Evolutionary conservation across 352 stramenopile species (phyloP).

Genomic region (Chrysophaeum taylorii): DNA sequence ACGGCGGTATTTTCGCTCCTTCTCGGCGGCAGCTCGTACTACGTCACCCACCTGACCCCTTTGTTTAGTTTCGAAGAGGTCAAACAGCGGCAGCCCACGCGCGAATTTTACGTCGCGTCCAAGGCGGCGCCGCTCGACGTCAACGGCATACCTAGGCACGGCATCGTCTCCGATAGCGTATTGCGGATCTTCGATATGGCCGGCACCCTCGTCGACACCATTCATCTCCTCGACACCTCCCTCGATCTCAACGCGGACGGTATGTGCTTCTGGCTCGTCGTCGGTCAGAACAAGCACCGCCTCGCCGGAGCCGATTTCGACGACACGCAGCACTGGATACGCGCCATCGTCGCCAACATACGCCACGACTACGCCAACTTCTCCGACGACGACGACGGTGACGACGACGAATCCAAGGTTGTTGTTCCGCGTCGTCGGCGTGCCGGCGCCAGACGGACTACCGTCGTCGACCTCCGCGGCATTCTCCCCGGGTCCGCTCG

Average conservation of each 20-base stretch:
- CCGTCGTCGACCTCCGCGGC: too few species aligned
- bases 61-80: background rate
- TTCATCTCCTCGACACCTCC: background rate
- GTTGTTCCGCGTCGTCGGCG: too few species aligned
- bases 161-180: background rate
- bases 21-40: background rate
- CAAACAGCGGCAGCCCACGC: background rate
- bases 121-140: background rate
- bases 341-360: background rate
- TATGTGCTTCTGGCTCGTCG: background rate
- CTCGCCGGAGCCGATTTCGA: background rate
- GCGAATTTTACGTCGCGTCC: background rate
- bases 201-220: background rate
- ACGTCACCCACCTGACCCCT: background rate
- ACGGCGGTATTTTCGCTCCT: background rate
- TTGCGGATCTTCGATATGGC: background rate
- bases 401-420: too few species aligned
- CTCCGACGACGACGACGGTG: too few species aligned
- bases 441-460: too few species aligned
- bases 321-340: background rate
- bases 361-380: too few species aligned
- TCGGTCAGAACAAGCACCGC: background rate
- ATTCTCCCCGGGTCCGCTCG: too few species aligned
- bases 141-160: background rate
- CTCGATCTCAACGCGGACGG: background rate